Evolutionary conservation across 140 eudicot species (phyloP).

Genomic region (Cichorium intybus): DNA sequence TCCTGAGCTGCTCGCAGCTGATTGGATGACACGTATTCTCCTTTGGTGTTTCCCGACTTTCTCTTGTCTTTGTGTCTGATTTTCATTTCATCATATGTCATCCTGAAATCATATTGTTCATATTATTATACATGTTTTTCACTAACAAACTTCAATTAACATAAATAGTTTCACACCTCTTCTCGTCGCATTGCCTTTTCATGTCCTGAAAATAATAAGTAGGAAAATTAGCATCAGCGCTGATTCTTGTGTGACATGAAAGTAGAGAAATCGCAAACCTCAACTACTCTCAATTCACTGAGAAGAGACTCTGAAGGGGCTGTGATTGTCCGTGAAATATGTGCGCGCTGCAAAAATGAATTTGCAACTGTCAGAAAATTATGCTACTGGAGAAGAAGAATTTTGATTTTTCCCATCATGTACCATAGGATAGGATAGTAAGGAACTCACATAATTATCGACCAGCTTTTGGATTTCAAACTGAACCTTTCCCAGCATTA

Average conservation of each 20-base stretch:
- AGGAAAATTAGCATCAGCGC: too few relatives aligned
- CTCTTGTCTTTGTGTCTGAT: conserved; percentile 55
- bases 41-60: conserved; percentile 40
- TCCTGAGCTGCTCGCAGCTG: conserved; percentile 60
- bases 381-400: too few relatives aligned
- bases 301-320: conserved; percentile 94
- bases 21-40: conserved; percentile 43
- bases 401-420: too few relatives aligned
- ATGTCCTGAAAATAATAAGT: conserved; percentile 53
- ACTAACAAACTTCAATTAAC: background rate
- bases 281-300: conserved; percentile 78
- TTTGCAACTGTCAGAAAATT: background rate
- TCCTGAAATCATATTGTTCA: conserved; percentile 39
- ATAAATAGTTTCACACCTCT: conserved; percentile 48
- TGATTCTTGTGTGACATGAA: too few relatives aligned
- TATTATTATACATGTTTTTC: background rate
- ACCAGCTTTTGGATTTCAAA: conserved; percentile 70
- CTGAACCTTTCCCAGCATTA: conserved; percentile 80
- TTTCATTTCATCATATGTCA: conserved; percentile 51
- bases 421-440: too few relatives aligned
- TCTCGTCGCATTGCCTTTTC: conserved; percentile 77
- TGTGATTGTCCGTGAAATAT: conserved; percentile 73
- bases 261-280: conserved; percentile 42
- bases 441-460: conserved; percentile 72
- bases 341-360: conserved; percentile 61